These are phyloP conservation scores for Populus deltoides DNA, from an alignment of 345 rosid genomes.

Conservation along the genomic window DNA sequence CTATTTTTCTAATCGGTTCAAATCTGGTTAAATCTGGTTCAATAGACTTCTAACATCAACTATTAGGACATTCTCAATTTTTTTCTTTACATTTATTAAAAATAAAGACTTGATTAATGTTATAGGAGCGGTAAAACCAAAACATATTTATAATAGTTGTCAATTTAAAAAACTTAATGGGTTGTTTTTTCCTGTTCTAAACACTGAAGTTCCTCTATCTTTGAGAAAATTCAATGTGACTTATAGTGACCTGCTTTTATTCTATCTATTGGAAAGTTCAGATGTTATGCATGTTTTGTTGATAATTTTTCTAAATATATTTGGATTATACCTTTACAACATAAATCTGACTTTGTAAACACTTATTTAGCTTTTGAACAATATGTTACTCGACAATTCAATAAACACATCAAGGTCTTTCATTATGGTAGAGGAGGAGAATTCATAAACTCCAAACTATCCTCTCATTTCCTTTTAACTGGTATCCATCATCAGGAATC, in stretches of 20 bases:
- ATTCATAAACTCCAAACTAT: neutral
- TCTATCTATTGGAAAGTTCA: neutral
- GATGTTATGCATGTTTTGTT: no score
- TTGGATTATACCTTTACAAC: neutral
- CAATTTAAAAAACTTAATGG: slow-evolving; percentile 3
- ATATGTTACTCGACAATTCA: slow-evolving; percentile 5
- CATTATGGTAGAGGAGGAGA: neutral
- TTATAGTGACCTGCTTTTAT: slow-evolving; percentile 5
- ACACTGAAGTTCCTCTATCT: neutral
- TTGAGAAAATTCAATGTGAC: slow-evolving; percentile 16
- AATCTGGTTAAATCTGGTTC: no score
- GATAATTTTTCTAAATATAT: neutral
- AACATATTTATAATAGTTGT: slow-evolving; percentile 15
- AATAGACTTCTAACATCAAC: no score
- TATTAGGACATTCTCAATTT: neutral
- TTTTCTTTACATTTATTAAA: neutral
- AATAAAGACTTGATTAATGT: slow-evolving; percentile 12
- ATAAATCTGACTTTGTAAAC: slow-evolving; percentile 9
- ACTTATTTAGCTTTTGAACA: slow-evolving; percentile 2
- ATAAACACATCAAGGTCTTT: slow-evolving; percentile 3
- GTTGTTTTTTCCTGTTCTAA: neutral
- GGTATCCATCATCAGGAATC: neutral
- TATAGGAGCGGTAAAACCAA: neutral
- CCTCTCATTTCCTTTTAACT: neutral
- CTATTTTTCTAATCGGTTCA: no score